Evolutionary conservation across 306 rosid species (phyloP).

Genomic region (Pueraria montana): DNA sequence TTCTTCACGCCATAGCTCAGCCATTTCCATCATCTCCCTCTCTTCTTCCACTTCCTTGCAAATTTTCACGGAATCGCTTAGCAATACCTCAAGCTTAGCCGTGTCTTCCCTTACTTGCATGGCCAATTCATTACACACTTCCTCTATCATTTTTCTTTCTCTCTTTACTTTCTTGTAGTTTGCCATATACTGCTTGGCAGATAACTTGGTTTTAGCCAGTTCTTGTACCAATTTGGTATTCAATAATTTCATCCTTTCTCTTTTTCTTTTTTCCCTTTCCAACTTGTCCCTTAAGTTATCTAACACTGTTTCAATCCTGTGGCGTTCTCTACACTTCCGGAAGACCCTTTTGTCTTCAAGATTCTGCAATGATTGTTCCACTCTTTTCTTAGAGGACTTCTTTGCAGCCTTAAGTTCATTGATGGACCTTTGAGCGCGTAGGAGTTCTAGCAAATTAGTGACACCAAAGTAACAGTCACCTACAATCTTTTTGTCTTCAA

Average conservation of each 20-base stretch:
- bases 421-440: background rate
- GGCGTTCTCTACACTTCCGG: background rate
- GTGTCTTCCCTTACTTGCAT: constrained; percentile 34
- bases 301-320: background rate
- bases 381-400: background rate
- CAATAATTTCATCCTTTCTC: constrained; percentile 11
- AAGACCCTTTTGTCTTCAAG: background rate
- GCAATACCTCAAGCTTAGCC: background rate
- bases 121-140: constrained; percentile 25
- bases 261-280: background rate
- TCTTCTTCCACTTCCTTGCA: constrained; percentile 19
- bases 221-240: constrained; percentile 17
- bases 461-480: background rate
- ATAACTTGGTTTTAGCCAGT: background rate
- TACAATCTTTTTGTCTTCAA: background rate
- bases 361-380: background rate
- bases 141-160: background rate
- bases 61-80: constrained; percentile 5
- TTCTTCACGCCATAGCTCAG: constrained; percentile 27
- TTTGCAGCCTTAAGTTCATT: constrained; percentile 8
- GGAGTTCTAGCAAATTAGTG: background rate
- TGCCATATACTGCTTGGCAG: background rate
- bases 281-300: background rate
- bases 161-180: constrained; percentile 4
- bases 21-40: constrained; percentile 32